A percentile compares a stretch with the other conserved stretches of the same genome.
Conservation (phyloP, 2,329 filamentous ascomycete species). For the Ophiocordyceps robertsii region DNA sequence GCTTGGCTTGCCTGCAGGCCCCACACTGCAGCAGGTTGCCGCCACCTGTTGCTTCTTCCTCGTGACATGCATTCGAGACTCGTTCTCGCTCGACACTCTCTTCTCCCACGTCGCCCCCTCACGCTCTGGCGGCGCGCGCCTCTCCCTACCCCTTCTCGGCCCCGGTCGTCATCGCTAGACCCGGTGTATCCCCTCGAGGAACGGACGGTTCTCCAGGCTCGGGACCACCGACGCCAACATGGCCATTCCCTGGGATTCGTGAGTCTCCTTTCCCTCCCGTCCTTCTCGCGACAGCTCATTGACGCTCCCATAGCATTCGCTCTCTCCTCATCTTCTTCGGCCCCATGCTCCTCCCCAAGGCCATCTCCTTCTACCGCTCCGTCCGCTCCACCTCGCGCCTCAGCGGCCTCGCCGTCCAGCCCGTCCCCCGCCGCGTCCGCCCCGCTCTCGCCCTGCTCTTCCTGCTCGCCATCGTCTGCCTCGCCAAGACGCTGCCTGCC, state of each 20-base stretch:
- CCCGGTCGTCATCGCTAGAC: too few species aligned
- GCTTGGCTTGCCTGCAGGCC: too few species aligned
- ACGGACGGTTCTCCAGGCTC: neutral
- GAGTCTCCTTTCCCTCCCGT: neutral
- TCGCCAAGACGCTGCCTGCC: conserved; percentile 49
- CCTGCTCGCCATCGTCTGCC: conserved; percentile 26
- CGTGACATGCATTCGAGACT: too few species aligned
- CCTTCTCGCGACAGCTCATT: conserved; percentile 1
- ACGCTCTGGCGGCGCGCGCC: too few species aligned
- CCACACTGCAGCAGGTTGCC: too few species aligned
- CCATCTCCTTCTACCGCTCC: conserved; percentile 50
- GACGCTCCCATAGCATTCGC: conserved; percentile 28
- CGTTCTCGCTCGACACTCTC: too few species aligned
- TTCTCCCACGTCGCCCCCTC: too few species aligned
- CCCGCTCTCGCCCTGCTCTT: conserved; percentile 49
- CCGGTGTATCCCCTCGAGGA: neutral
- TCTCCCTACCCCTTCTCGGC: too few species aligned
- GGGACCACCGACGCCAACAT: neutral
- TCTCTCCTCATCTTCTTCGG: conserved; percentile 51
- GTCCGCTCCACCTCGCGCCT: conserved; percentile 27
- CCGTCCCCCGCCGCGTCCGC: conserved; percentile 38
- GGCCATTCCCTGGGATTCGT: conserved; percentile 6
- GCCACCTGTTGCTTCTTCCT: too few species aligned
- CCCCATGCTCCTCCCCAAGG: conserved; percentile 56
- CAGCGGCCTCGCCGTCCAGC: conserved; percentile 35